Conservation (phyloP, 345 rosid genomes). For the Ailanthus altissimus region DNA sequence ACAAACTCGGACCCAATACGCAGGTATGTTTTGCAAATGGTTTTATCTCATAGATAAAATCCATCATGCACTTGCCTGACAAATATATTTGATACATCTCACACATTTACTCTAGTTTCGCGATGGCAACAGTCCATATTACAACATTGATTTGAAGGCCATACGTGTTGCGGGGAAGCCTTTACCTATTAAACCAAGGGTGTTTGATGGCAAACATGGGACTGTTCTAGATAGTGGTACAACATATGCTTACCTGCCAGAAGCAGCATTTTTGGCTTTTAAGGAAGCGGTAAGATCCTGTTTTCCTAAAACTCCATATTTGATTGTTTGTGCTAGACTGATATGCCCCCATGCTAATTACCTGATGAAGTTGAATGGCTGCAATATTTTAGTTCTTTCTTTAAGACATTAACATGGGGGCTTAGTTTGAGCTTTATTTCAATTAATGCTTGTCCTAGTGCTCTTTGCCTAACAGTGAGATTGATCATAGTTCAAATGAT, state of each 20-base stretch:
- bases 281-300: constrained; percentile 67
- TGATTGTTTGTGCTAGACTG: not conserved
- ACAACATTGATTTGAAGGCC: constrained; percentile 94
- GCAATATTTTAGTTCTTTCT: not conserved
- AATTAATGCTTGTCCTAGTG: too few species aligned
- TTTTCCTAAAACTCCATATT: not conserved
- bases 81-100: constrained; percentile 63
- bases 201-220: constrained; percentile 78
- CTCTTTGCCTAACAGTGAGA: too few species aligned
- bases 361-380: constrained; percentile 11
- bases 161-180: constrained; percentile 87
- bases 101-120: constrained; percentile 97
- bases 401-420: not conserved
- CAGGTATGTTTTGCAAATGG: constrained; percentile 61
- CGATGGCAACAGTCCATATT: constrained; percentile 99
- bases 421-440: not conserved
- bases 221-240: constrained; percentile 90
- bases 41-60: constrained; percentile 33
- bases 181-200: constrained; percentile 52
- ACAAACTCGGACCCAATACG: constrained; percentile 65
- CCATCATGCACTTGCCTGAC: constrained; percentile 46
- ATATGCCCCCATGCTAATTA: not conserved
- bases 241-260: constrained; percentile 89
- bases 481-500: too few species aligned
- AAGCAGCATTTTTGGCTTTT: constrained; percentile 68